Evolutionary conservation across 75 land plant species (phyloP).

Genomic region (Pinus tabuliformis): DNA sequence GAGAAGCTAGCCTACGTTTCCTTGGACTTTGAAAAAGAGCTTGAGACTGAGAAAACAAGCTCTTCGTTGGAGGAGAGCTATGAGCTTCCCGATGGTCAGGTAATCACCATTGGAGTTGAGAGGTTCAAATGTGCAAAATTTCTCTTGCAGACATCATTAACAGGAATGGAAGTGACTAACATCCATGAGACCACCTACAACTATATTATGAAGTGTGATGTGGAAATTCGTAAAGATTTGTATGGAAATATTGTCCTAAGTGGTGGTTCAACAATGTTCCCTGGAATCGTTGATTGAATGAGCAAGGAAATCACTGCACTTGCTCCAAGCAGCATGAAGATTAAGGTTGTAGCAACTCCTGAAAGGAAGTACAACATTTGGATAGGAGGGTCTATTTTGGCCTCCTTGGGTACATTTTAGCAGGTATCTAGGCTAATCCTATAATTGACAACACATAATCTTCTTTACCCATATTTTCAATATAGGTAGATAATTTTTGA

Average conservation of each 20-base stretch:
- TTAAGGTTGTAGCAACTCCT: conserved; percentile 35
- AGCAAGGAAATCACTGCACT: conserved; percentile 38
- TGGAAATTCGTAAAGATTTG: conserved; percentile 32
- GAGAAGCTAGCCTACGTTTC: conserved; percentile 37
- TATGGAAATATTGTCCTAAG: conserved; percentile 28
- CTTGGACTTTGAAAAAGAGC: conserved; percentile 33
- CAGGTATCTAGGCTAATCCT: not conserved
- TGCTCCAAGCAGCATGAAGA: conserved; percentile 32
- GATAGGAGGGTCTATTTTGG: conserved; percentile 34
- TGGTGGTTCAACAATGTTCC: conserved; percentile 32
- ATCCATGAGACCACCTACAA: conserved; percentile 28
- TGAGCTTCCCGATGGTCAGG: conserved; percentile 33
- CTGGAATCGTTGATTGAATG: conserved; percentile 29
- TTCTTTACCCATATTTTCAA: too few species aligned
- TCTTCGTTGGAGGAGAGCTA: conserved; percentile 28
- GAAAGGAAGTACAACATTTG: conserved; percentile 40
- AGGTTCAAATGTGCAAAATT: conserved; percentile 33
- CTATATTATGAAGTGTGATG: conserved; percentile 38
- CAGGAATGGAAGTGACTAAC: conserved; percentile 32
- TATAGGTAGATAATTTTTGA: too few species aligned
- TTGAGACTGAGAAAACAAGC: conserved; percentile 19
- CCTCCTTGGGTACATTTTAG: conserved; percentile 31
- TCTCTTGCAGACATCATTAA: conserved; percentile 26
- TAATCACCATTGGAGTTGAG: conserved; percentile 31
- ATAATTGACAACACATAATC: too few species aligned